Conservation (phyloP, 345 rosid genomes). For the Aquilaria sinensis region DNA sequence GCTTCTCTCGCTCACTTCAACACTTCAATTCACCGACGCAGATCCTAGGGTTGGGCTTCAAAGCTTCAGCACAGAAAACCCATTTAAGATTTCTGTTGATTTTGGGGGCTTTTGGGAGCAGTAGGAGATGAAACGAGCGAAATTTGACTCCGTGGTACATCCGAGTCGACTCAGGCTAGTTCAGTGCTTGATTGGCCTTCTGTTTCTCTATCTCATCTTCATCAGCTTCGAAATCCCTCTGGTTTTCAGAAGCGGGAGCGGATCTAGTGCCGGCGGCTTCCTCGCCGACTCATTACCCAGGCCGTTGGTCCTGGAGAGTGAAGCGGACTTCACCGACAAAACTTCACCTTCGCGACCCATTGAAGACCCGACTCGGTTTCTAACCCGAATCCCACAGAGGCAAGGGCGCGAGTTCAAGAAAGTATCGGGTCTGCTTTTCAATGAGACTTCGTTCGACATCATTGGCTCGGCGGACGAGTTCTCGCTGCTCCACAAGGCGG, state of each 20-base stretch:
- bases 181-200: constrained; percentile 29
- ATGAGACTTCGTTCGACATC: constrained; percentile 30
- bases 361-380: background rate
- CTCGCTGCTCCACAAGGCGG: constrained; percentile 51
- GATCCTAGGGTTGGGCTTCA: constrained; percentile 4
- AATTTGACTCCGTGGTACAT: constrained; percentile 26
- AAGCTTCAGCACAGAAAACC: background rate
- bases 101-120: background rate
- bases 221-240: constrained; percentile 43
- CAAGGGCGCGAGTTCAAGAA: constrained; percentile 23
- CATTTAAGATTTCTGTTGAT: background rate
- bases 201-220: constrained; percentile 37
- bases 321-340: constrained; percentile 8
- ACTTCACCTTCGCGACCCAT: constrained; percentile 12
- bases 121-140: constrained; percentile 35
- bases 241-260: constrained; percentile 29
- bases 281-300: constrained; percentile 28
- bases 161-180: constrained; percentile 34
- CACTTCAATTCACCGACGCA: background rate
- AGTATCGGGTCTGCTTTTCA: constrained; percentile 46
- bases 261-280: constrained; percentile 19
- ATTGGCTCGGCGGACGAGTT: constrained; percentile 33
- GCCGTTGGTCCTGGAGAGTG: constrained; percentile 22
- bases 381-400: constrained; percentile 14
- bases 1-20: background rate